Evolutionary conservation across 2,329 filamentous ascomycete genomes (phyloP).

Genomic region (Grosmannia penicillata): DNA sequence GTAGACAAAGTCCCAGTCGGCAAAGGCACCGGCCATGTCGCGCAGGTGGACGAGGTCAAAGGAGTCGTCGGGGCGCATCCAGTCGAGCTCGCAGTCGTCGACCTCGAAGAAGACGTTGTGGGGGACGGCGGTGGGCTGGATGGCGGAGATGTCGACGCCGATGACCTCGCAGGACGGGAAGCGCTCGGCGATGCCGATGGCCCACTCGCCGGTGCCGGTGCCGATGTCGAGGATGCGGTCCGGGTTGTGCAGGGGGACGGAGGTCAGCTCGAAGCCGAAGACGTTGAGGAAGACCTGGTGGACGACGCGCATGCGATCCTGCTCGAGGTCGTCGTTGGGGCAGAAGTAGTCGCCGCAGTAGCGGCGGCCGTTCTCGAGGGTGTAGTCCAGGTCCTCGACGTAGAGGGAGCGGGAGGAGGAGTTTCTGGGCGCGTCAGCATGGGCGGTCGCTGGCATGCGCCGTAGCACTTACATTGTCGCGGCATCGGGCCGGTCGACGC

Average conservation of each 20-base stretch:
- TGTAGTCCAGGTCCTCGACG: constrained; percentile 27
- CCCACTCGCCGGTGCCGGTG: constrained; percentile 40
- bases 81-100: constrained; percentile 41
- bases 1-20: constrained; percentile 40
- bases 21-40: constrained; percentile 39
- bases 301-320: constrained; percentile 19
- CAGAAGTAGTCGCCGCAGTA: constrained; percentile 46
- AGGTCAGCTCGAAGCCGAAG: constrained; percentile 18
- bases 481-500: constrained; percentile 21
- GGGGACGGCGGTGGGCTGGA: constrained; percentile 40
- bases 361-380: constrained; percentile 41
- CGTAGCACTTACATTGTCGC: constrained; percentile 24
- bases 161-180: constrained; percentile 40
- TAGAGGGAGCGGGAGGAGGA: constrained; percentile 18
- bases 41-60: constrained; percentile 44
- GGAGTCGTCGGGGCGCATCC: constrained; percentile 35
- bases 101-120: constrained; percentile 46
- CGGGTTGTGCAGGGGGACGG: constrained; percentile 20
- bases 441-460: background rate
- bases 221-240: constrained; percentile 40
- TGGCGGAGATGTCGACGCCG: constrained; percentile 43
- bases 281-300: constrained; percentile 19
- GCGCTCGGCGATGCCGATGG: constrained; percentile 36
- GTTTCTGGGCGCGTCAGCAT: constrained; percentile 10
- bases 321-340: constrained; percentile 44